Evolutionary conservation across 2,329 filamentous ascomycete species (phyloP).

Genomic region (Aureobasidium mangrovei): DNA sequence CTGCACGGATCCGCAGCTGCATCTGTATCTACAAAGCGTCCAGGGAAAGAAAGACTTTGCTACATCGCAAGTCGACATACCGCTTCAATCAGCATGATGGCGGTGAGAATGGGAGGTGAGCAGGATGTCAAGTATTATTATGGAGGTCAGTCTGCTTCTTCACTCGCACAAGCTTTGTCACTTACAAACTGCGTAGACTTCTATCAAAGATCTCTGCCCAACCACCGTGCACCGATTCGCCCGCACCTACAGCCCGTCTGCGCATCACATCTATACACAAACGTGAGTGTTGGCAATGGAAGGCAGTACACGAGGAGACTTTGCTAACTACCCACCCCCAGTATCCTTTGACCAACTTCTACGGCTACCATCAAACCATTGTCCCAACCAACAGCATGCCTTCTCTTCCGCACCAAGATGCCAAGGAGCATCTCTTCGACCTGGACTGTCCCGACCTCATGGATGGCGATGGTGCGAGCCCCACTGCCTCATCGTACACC

Average conservation of each 20-base stretch:
- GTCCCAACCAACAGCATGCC: slow-evolving; percentile 1
- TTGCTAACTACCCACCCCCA: neutral
- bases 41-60: slow-evolving; percentile 13
- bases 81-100: slow-evolving; percentile 10
- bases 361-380: neutral
- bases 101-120: slow-evolving; percentile 8
- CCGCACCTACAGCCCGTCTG: neutral
- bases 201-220: neutral
- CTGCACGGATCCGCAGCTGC: slow-evolving; percentile 9
- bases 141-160: slow-evolving; percentile 1
- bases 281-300: slow-evolving; percentile 1
- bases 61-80: slow-evolving; percentile 11
- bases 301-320: neutral
- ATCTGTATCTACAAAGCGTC: slow-evolving; percentile 4
- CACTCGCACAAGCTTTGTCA: neutral
- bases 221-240: neutral
- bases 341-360: neutral
- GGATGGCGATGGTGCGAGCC: slow-evolving; percentile 2
- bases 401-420: neutral
- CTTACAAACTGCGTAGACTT: slow-evolving; percentile 6
- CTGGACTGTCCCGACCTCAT: slow-evolving; percentile 9
- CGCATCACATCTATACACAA: neutral
- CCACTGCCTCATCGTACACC: neutral
- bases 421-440: slow-evolving; percentile 4
- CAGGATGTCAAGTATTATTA: slow-evolving; percentile 5